These are phyloP conservation scores for Taxawa tesnikishii DNA, from an alignment of 2,329 filamentous ascomycete genomes.

Conservation along the genomic window DNA sequence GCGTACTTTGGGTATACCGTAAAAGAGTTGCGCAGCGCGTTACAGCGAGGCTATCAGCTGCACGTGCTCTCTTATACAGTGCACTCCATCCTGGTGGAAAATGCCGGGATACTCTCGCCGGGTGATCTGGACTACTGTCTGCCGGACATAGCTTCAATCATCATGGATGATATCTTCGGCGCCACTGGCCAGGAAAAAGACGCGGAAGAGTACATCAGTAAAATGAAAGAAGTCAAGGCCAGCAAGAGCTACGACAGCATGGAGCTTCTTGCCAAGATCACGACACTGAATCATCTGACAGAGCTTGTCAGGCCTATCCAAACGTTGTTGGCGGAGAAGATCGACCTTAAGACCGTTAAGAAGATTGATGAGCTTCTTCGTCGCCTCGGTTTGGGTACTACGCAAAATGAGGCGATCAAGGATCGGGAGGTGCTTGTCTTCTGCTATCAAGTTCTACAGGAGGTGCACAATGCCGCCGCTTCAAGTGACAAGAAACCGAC, in stretches of 20 bases:
- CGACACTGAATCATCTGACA: conserved; percentile 61
- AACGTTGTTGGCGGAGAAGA: conserved; percentile 66
- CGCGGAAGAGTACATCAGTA: conserved; percentile 84
- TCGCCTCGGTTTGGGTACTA: conserved; percentile 68
- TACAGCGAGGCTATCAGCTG: conserved; percentile 79
- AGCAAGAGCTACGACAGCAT: conserved; percentile 98
- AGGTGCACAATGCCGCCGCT: conserved; percentile 51
- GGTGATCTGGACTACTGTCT: conserved; percentile 88
- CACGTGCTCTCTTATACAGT: conserved; percentile 93
- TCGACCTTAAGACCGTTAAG: conserved; percentile 69
- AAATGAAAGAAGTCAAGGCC: conserved; percentile 96
- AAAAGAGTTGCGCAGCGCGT: conserved; percentile 72
- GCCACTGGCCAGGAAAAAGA: conserved; percentile 90
- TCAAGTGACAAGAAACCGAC: conserved; percentile 10
- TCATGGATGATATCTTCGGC: conserved; percentile 98
- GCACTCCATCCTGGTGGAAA: conserved; percentile 74
- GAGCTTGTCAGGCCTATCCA: conserved; percentile 69
- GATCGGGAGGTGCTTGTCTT: conserved; percentile 80
- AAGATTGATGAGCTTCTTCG: conserved; percentile 85
- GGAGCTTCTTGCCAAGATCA: conserved; percentile 76
- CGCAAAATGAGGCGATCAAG: conserved; percentile 68
- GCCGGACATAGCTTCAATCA: conserved; percentile 61
- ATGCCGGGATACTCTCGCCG: conserved; percentile 58
- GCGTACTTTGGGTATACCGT: conserved; percentile 85
- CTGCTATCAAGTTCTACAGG: conserved; percentile 86